phyloP scores from a whole-genome alignment of 768 basidiomycete genomes.

The Boletus reticuloceps region DNA sequence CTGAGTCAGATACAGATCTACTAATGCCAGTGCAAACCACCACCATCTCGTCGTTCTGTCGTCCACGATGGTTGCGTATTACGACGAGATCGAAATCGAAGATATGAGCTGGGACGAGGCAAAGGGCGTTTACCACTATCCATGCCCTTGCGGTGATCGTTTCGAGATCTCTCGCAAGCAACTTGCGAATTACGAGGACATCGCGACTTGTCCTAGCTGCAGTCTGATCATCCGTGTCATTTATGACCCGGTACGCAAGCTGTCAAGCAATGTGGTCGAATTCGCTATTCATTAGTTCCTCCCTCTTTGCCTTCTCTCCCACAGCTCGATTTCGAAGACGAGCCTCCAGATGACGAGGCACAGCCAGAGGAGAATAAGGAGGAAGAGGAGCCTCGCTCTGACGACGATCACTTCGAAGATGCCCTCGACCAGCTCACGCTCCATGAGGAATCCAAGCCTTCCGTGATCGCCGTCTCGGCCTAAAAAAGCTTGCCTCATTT shows the following conservation, averaged over 20 bases:
- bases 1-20: constrained; percentile 4
- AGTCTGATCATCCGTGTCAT: constrained; percentile 90
- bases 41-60: neutral
- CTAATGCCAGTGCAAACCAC: too few relatives aligned
- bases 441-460: constrained; percentile 10
- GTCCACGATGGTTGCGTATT: constrained; percentile 71
- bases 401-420: constrained; percentile 55
- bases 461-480: constrained; percentile 17
- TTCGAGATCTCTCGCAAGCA: constrained; percentile 92
- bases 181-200: constrained; percentile 86
- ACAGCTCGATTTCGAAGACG: constrained; percentile 84
- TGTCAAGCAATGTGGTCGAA: neutral
- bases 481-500: neutral
- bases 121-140: constrained; percentile 88
- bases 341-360: constrained; percentile 51
- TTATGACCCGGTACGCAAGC: constrained; percentile 82
- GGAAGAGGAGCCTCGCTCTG: constrained; percentile 36
- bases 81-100: constrained; percentile 97
- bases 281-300: neutral
- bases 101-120: constrained; percentile 90
- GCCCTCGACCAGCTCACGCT: constrained; percentile 59
- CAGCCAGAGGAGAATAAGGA: constrained; percentile 22
- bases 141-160: constrained; percentile 96
- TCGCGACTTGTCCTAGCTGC: constrained; percentile 95
- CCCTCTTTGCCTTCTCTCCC: neutral